Conservation (phyloP, 1,284 basidiomycete genomes). For the Ganoderma lucidum region DNA sequence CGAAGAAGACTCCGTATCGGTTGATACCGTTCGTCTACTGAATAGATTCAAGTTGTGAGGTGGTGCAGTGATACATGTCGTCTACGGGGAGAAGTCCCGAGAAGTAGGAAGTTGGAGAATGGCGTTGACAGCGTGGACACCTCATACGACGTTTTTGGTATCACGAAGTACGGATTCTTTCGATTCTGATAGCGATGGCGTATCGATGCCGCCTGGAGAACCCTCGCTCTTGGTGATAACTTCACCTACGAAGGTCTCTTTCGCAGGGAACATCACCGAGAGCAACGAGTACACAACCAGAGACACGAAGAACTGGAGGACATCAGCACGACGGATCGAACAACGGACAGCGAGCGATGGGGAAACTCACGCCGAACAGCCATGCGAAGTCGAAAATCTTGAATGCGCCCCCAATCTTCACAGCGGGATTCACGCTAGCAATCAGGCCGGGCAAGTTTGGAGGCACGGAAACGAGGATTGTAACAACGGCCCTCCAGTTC, state of each 20-base stretch:
- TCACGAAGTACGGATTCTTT: neutral
- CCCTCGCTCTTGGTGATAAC: conserved; percentile 44
- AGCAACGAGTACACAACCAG: conserved; percentile 58
- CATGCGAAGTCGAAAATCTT: conserved; percentile 74
- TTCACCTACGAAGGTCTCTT: conserved; percentile 62
- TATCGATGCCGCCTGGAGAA: neutral
- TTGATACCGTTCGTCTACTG: conserved; percentile 28
- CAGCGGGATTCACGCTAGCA: conserved; percentile 67
- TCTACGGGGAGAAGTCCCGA: neutral
- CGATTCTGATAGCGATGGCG: neutral
- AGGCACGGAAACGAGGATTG: conserved; percentile 67
- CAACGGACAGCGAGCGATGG: neutral
- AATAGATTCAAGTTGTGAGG: neutral
- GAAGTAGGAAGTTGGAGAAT: neutral
- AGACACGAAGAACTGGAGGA: conserved; percentile 48
- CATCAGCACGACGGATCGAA: neutral
- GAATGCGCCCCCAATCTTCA: conserved; percentile 60
- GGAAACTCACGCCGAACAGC: conserved; percentile 67
- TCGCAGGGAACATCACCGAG: conserved; percentile 63
- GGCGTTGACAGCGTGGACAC: neutral
- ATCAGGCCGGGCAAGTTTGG: conserved; percentile 76
- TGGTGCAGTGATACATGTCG: neutral
- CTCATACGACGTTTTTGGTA: neutral
- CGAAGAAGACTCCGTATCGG: conserved; percentile 25
- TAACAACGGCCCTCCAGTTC: conserved; percentile 79